These are phyloP conservation scores for Vicia sativa DNA, from an alignment of 306 rosid species.

Conservation along the genomic window DNA sequence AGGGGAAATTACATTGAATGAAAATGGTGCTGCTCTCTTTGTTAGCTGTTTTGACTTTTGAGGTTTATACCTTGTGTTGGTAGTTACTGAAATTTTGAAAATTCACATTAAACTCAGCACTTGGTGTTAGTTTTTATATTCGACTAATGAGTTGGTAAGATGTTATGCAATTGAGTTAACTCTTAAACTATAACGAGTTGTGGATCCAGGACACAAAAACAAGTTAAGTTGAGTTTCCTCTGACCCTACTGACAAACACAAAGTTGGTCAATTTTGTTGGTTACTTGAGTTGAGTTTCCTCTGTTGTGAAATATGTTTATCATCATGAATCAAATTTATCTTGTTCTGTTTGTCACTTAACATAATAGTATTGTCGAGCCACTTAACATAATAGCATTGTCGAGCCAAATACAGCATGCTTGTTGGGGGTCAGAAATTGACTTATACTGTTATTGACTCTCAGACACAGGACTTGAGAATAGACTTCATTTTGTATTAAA, in stretches of 20 bases:
- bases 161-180: conserved; percentile 9
- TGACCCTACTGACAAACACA: conserved; percentile 10
- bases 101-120: not conserved
- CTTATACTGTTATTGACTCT: conserved; percentile 1
- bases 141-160: not conserved
- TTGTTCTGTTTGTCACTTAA: conserved; percentile 3
- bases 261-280: conserved; percentile 5
- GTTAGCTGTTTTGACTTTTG: not conserved
- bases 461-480: conserved; percentile 7
- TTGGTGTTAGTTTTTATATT: not conserved
- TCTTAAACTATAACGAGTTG: conserved; percentile 12
- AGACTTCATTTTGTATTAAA: conserved; percentile 20
- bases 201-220: not conserved
- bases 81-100: conserved; percentile 14
- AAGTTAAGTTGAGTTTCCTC: no score
- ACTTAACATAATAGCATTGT: not conserved
- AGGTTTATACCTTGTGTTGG: conserved; percentile 2
- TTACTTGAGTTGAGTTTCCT: conserved; percentile 12
- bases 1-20: conserved; percentile 9
- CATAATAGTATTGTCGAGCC: not conserved
- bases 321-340: not conserved
- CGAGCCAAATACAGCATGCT: conserved; percentile 5
- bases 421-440: not conserved
- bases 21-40: not conserved
- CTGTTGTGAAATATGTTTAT: not conserved